Evolutionary conservation across 495 filamentous ascomycete genomes (phyloP).

Genomic region (Penicillium parvum): DNA sequence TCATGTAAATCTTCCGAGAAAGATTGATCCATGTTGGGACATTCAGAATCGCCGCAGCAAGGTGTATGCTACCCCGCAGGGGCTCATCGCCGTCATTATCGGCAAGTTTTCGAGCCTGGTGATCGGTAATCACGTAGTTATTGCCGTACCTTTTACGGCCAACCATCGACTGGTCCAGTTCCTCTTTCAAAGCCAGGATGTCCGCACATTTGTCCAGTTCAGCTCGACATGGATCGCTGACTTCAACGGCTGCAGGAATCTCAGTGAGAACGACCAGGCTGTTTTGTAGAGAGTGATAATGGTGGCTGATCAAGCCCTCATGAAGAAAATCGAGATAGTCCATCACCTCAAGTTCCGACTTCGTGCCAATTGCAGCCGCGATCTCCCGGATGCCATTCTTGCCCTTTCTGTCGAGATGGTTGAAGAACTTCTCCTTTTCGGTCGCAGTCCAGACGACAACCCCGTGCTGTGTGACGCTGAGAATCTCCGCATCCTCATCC

Average conservation of each 20-base stretch:
- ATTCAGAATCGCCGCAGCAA: constrained; percentile 54
- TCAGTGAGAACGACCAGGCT: constrained; percentile 33
- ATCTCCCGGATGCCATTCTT: constrained; percentile 56
- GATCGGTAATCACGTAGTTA: constrained; percentile 51
- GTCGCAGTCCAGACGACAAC: constrained; percentile 59
- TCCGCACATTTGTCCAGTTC: constrained; percentile 68
- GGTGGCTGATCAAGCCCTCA: constrained; percentile 36
- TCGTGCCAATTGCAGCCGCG: constrained; percentile 60
- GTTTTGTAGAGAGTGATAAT: constrained; percentile 20
- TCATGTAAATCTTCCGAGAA: constrained; percentile 74
- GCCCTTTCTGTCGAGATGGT: constrained; percentile 57
- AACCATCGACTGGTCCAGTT: constrained; percentile 46
- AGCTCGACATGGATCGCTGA: constrained; percentile 59
- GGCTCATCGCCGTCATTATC: constrained; percentile 22
- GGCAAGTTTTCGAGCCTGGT: constrained; percentile 18
- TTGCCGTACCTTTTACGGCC: constrained; percentile 54
- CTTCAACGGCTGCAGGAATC: constrained; percentile 68
- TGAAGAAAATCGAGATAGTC: constrained; percentile 62
- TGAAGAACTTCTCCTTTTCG: constrained; percentile 71
- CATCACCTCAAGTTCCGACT: constrained; percentile 68
- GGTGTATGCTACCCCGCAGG: constrained; percentile 32
- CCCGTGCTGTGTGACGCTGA: constrained; percentile 56
- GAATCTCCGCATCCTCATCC: constrained; percentile 9
- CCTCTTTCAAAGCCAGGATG: constrained; percentile 52
- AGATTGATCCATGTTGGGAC: constrained; percentile 59